Evolutionary conservation across 805 yeast genomes (phyloP).

Genomic region (Candida schatavii): DNA sequence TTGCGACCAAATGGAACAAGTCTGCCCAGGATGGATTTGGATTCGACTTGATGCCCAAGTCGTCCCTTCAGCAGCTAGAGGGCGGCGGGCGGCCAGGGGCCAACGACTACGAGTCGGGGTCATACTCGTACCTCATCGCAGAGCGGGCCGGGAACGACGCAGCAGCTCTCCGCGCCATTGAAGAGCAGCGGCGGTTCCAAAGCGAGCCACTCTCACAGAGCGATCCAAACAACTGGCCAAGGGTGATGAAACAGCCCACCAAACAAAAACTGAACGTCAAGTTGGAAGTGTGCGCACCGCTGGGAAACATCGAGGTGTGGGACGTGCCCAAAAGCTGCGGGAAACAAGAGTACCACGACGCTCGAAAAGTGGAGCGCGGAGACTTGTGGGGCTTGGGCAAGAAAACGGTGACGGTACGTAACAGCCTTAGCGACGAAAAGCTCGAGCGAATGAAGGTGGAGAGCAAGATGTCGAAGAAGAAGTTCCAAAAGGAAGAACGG

Average conservation of each 20-base stretch:
- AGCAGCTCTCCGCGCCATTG: slow-evolving; percentile 39
- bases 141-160: slow-evolving; percentile 53
- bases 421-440: slow-evolving; percentile 26
- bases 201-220: slow-evolving; percentile 18
- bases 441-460: slow-evolving; percentile 33
- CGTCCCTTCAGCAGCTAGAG: slow-evolving; percentile 34
- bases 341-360: slow-evolving; percentile 79
- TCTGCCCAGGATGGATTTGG: slow-evolving; percentile 56
- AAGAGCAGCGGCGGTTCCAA: slow-evolving; percentile 30
- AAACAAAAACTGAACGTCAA: slow-evolving; percentile 82
- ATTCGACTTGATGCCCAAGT: slow-evolving; percentile 31
- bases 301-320: slow-evolving; percentile 85
- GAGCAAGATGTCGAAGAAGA: slow-evolving; percentile 37
- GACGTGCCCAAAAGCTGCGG: slow-evolving; percentile 76
- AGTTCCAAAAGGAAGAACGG: slow-evolving; percentile 33
- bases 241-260: slow-evolving; percentile 68
- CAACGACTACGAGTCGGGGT: slow-evolving; percentile 65
- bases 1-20: slow-evolving; percentile 71
- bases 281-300: slow-evolving; percentile 73
- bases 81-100: slow-evolving; percentile 84
- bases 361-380: slow-evolving; percentile 78
- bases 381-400: slow-evolving; percentile 73
- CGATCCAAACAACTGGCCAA: slow-evolving; percentile 54
- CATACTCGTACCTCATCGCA: slow-evolving; percentile 70
- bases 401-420: slow-evolving; percentile 33